Conservation (phyloP, 768 basidiomycete genomes). For the Chalciporus piperatus region DNA sequence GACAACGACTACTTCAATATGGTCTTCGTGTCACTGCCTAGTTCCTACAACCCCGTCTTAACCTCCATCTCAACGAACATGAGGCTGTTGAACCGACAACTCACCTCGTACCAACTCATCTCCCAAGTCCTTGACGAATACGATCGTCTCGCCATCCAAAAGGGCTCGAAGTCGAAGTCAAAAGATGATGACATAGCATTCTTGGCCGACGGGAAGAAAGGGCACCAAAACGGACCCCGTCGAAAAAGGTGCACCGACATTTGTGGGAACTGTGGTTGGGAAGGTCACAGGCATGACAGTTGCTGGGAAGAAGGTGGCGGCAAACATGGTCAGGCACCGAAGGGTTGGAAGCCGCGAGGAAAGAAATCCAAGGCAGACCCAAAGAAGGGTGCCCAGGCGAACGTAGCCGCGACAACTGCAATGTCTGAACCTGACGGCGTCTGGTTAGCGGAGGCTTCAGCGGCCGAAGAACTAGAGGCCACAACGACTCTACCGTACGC, state of each 20-base stretch:
- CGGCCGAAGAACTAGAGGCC: no score
- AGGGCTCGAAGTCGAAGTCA: not conserved
- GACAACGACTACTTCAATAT: conserved; percentile 35
- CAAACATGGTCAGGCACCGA: conserved; percentile 2
- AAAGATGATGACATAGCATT: not conserved
- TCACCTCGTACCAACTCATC: conserved; percentile 8
- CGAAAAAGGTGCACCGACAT: not conserved
- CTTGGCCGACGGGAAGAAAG: not conserved
- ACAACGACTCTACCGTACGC: no score
- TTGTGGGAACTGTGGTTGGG: conserved; percentile 4
- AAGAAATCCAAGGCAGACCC: not conserved
- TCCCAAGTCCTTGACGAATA: conserved; percentile 12
- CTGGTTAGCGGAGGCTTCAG: no score
- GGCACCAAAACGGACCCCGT: not conserved
- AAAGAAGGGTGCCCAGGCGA: not conserved
- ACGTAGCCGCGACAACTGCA: no score
- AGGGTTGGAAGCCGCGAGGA: not conserved
- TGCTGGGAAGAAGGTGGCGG: conserved; percentile 15
- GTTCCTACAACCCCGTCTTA: conserved; percentile 31
- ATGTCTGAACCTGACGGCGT: not conserved
- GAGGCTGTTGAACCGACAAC: not conserved
- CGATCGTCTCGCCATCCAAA: conserved; percentile 6
- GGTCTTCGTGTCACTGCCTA: conserved; percentile 35
- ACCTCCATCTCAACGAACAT: conserved; percentile 13
- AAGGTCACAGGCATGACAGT: not conserved